A percentile compares a stretch with the other conserved stretches of the same genome.
Evolutionary conservation across 192 early-diverging fungal genomes (phyloP).

Genomic region (Linnemannia schmuckeri): DNA sequence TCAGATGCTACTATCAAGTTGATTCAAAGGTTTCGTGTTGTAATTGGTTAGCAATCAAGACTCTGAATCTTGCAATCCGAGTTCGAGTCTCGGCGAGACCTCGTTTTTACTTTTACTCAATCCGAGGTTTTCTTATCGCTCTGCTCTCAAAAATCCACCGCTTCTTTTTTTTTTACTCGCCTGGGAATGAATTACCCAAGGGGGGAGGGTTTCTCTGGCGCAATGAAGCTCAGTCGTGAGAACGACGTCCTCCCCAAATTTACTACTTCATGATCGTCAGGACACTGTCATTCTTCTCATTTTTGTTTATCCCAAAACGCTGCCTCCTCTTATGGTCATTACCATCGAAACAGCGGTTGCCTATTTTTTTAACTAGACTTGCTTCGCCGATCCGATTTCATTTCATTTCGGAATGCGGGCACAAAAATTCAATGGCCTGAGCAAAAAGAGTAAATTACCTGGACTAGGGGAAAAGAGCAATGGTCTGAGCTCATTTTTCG

Average conservation of each 20-base stretch:
- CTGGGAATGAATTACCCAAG: too few species aligned
- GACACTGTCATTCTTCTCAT: too few species aligned
- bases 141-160: too few species aligned
- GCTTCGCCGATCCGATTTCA: not conserved
- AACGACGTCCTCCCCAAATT: too few species aligned
- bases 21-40: constrained; percentile 24
- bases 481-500: constrained; percentile 4
- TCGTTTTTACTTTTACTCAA: constrained; percentile 14
- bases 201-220: too few species aligned
- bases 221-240: too few species aligned
- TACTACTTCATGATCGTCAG: too few species aligned
- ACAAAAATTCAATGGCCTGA: not conserved
- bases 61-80: constrained; percentile 47
- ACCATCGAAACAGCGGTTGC: not conserved
- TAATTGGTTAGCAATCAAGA: constrained; percentile 44
- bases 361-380: not conserved
- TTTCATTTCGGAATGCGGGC: constrained; percentile 5
- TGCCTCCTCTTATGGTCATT: not conserved
- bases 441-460: not conserved
- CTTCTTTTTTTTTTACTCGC: too few species aligned
- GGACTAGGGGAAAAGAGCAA: not conserved
- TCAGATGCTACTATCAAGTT: not conserved
- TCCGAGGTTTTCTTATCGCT: too few species aligned
- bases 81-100: constrained; percentile 43
- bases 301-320: too few species aligned